Conservation (phyloP, 179 eudicot genomes). For the Monotropa hypopitys region DNA sequence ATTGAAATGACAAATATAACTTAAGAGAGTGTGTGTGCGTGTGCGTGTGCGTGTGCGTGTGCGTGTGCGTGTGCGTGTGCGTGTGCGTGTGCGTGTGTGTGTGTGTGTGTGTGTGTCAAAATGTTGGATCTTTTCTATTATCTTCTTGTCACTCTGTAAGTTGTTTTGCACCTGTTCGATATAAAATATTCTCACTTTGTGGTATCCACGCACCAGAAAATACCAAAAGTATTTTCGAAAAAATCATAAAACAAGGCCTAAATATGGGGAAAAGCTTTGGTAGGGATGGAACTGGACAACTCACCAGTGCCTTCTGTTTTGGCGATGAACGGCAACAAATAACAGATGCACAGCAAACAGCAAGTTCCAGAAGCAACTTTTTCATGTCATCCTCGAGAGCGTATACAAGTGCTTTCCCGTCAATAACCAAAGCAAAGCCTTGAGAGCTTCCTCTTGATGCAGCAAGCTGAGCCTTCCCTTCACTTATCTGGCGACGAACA, state of each 20-base stretch:
- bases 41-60: too few relatives aligned
- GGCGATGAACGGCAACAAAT: constrained; percentile 84
- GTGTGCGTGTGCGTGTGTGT: too few relatives aligned
- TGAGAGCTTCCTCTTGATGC: constrained; percentile 27
- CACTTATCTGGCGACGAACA: constrained; percentile 36
- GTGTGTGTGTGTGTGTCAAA: too few relatives aligned
- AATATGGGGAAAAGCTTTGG: not conserved
- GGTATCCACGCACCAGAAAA: too few relatives aligned
- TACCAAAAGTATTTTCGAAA: too few relatives aligned
- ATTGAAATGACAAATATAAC: too few relatives aligned
- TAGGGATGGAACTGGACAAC: constrained; percentile 8
- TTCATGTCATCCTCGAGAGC: constrained; percentile 53
- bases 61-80: too few relatives aligned
- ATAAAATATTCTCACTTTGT: too few relatives aligned
- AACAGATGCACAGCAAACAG: constrained; percentile 59
- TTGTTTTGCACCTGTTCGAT: too few relatives aligned
- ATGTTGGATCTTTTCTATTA: too few relatives aligned
- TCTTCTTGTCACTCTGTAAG: too few relatives aligned
- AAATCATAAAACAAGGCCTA: not conserved
- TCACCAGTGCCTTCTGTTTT: constrained; percentile 72
- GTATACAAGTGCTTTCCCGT: constrained; percentile 60
- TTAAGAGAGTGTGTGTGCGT: too few relatives aligned
- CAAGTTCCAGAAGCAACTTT: constrained; percentile 45
- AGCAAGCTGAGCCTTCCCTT: constrained; percentile 34
- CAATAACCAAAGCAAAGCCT: constrained; percentile 58